Base-by-base conservation (phyloP, 2,329 filamentous ascomycete genomes). In the Alternaria tenuissima region DNA sequence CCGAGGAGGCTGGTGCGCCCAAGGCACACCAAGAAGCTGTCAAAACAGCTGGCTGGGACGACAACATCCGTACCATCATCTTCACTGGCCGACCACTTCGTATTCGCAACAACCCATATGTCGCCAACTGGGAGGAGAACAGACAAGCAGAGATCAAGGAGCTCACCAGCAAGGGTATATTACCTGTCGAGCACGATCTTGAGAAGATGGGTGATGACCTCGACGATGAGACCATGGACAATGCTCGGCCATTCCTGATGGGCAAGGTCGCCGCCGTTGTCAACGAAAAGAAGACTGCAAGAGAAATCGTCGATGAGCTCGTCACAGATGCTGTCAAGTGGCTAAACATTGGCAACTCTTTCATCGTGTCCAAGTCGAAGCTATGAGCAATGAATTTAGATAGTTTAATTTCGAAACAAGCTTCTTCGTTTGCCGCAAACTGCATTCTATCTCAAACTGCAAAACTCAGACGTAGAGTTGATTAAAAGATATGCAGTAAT, bases 31-130 rank as follows among this genome's bases (percentile, higher is more conserved):
- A 98, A 84, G 94, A 99, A 77, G 93, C 94, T 63, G 95, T 99
- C 70, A 88, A 89, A 75, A 97, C 94, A 43, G 88, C 95, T 53
- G 88, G 91, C 70, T 97, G 95, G 79, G 93, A 98, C 81, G 95
- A 99, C 82, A 99, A 96, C 76, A 84, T 98, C 78, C 91, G 93
- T 78, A 99, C 95, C 51, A 92, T 98, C 80, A 99, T 99, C 83
- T 99, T 98, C 87, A 99, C 95, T 58, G 95, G 95, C 57, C 92
- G 95, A 59, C 95, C 95, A 36, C 86, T 99, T 77, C 92, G 95
- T 69, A 95, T 99, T 61, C 90, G 94, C 78, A 95, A 88, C 78
- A 99, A 98, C 84, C 81, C 90, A 7, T 99, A 99, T 82, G 98
- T 99, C 76, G 80, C 88, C 76, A 92, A 97, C 85, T 99, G 95